Conservation (phyloP, 148 eudicot genomes). For the Fagopyrum tataricum region DNA sequence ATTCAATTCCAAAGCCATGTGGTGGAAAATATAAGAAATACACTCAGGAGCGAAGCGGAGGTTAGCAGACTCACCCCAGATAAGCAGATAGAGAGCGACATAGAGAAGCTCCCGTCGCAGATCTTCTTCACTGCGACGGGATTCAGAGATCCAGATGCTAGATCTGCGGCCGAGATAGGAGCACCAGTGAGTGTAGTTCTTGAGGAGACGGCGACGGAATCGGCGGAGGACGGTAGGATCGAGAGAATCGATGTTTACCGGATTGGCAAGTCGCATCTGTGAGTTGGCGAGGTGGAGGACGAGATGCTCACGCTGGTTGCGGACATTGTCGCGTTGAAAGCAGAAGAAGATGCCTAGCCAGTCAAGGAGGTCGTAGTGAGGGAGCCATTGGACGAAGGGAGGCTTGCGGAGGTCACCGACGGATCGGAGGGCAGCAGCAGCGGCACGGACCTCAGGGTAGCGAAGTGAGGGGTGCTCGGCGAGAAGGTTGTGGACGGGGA, state of each 20-base stretch:
- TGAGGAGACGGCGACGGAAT: slow-evolving; percentile 53
- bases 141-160: slow-evolving; percentile 54
- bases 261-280: slow-evolving; percentile 79
- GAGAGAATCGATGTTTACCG: slow-evolving; percentile 59
- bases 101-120: slow-evolving; percentile 65
- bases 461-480: slow-evolving; percentile 94
- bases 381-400: slow-evolving; percentile 48
- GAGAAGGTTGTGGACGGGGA: slow-evolving; percentile 84
- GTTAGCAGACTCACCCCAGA: slow-evolving; percentile 93
- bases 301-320: slow-evolving; percentile 79
- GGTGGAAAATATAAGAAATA: slow-evolving; percentile 58
- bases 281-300: slow-evolving; percentile 77
- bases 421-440: slow-evolving; percentile 68
- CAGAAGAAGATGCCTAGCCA: slow-evolving; percentile 89
- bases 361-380: slow-evolving; percentile 67
- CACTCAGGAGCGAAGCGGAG: slow-evolving; percentile 75
- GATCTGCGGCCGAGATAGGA: slow-evolving; percentile 61
- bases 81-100: slow-evolving; percentile 49
- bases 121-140: slow-evolving; percentile 33
- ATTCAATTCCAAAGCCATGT: slow-evolving; percentile 78
- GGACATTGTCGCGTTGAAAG: slow-evolving; percentile 68
- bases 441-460: slow-evolving; percentile 87
- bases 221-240: slow-evolving; percentile 55
- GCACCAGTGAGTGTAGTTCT: slow-evolving; percentile 75
- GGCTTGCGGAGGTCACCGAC: slow-evolving; percentile 78